Percentiles rank a stretch among this genome's conserved stretches.
phyloP scores from a whole-genome alignment of 2,329 filamentous ascomycete genomes.

The Phialophora expanda region DNA sequence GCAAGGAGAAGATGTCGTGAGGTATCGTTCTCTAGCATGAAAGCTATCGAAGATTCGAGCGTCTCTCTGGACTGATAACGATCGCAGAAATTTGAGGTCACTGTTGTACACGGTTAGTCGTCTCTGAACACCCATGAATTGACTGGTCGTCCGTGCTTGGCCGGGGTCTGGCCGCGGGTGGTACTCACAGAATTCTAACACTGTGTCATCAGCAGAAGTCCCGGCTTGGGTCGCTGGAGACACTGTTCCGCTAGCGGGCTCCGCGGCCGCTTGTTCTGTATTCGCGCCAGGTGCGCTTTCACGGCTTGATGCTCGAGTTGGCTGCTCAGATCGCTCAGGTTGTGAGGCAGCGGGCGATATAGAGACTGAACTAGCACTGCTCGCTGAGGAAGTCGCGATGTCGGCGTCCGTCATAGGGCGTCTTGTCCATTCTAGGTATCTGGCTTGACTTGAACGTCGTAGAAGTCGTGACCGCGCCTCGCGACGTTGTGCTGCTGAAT shows the following conservation, averaged over 20 bases:
- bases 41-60: conserved; percentile 23
- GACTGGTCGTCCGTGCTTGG: not conserved
- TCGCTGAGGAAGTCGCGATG: conserved; percentile 27
- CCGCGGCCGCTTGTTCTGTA: conserved; percentile 12
- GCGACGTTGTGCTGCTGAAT: conserved; percentile 37
- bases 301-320: conserved; percentile 17
- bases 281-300: conserved; percentile 24
- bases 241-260: conserved; percentile 7
- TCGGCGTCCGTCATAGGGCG: conserved; percentile 22
- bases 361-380: conserved; percentile 31
- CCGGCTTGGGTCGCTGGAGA: conserved; percentile 5
- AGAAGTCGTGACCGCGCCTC: conserved; percentile 34
- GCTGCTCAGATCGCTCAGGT: conserved; percentile 11
- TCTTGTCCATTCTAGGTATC: conserved; percentile 37
- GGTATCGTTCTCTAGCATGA: conserved; percentile 33
- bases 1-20: conserved; percentile 32
- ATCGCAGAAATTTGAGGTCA: conserved; percentile 25
- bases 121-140: not conserved
- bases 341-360: conserved; percentile 28
- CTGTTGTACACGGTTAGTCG: conserved; percentile 7
- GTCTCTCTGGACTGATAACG: conserved; percentile 19
- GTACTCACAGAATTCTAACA: conserved; percentile 32
- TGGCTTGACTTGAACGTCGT: conserved; percentile 31
- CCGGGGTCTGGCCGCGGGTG: conserved; percentile 2
- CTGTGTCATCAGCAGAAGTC: conserved; percentile 19